Base-by-base conservation (phyloP, 768 basidiomycete genomes). In the Paxillus ammoniavirescens region DNA sequence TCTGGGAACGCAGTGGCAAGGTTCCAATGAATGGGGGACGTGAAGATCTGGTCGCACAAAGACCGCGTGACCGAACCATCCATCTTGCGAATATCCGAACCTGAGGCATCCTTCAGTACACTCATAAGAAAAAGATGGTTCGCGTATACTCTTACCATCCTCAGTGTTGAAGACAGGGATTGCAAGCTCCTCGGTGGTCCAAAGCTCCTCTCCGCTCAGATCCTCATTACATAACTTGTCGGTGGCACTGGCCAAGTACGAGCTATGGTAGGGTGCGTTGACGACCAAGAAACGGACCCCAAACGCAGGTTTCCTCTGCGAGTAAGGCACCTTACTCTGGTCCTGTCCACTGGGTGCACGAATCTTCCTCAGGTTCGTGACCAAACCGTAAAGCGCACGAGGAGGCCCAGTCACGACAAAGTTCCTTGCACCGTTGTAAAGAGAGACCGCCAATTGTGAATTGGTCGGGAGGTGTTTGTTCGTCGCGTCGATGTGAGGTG, bases 391-490 rank as follows among this genome's bases (percentile, higher is more conserved):
- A n/a, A 99, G 77, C 8, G 94, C 85, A 45, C 86, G 86, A 6
- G 95, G 79, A 18, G 93, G 92, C 36, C 96, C 96, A 28, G 93
- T 98, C 52, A 98, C 84, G 55, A 98, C 93, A 63, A 93, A 92
- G 18, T 89, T 90, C 60, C 84, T 85, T 38, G 93, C 83, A 2
- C 94, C 95, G 63, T 99, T 99, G 78, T 91, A 80, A 13, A 98
- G 83, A n/a, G 93, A 95, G 49, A 99, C 79, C 43, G 79, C 77
- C 40, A 99, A 74, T 67, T 90, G 80, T 8, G 91, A 90, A 66
- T 90, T 91, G 31, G 71, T 70, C 10, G 89, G 80, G 42, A 98
- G 83, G 68, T 94, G 84, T 40, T 82, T 78, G 76, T 99, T 98
- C 55, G 95, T 96, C 72, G 88, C 86, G 56, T 77, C 75, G 59